Percentiles rank a stretch among this genome's conserved stretches.
Evolutionary conservation across 2,329 filamentous ascomycete species (phyloP).

Genomic region (Claviceps monticola): DNA sequence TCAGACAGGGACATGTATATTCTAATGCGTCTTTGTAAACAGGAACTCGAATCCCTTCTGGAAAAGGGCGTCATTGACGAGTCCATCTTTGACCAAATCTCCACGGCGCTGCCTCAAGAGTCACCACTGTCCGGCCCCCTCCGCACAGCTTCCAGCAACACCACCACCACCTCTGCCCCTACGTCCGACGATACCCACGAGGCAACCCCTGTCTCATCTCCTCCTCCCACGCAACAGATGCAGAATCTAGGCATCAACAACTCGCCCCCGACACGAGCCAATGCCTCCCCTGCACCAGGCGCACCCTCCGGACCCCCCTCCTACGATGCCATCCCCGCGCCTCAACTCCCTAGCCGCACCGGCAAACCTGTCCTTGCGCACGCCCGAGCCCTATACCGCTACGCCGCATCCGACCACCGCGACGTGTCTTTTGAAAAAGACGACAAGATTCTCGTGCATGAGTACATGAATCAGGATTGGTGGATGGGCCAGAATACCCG

Average conservation of each 20-base stretch:
- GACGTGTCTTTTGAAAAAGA: constrained; percentile 71
- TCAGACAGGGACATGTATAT: not conserved
- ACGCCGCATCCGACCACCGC: constrained; percentile 63
- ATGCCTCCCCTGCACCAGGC: constrained; percentile 19
- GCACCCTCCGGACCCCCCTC: constrained; percentile 39
- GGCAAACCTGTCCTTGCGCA: constrained; percentile 50
- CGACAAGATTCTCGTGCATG: constrained; percentile 65
- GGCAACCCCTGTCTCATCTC: constrained; percentile 14
- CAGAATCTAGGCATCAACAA: constrained; percentile 25
- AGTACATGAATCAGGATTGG: constrained; percentile 97
- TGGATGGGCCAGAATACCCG: constrained; percentile 82
- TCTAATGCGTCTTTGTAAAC: not conserved
- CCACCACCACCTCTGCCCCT: constrained; percentile 12
- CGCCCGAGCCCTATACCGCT: constrained; percentile 73
- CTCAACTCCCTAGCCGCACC: constrained; percentile 25
- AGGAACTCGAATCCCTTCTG: constrained; percentile 86
- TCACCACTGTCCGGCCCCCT: constrained; percentile 40
- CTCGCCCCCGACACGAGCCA: not conserved
- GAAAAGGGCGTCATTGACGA: constrained; percentile 70
- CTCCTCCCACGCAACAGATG: constrained; percentile 22
- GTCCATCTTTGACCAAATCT: constrained; percentile 60
- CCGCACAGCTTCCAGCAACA: constrained; percentile 22
- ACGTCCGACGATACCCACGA: constrained; percentile 2
- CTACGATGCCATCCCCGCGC: constrained; percentile 34
- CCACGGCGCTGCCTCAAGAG: constrained; percentile 60